A percentile compares a stretch with the other conserved stretches of the same genome.
Conservation (phyloP, 1,139 yeast genomes). For the Entelexis paramagnoliae region DNA sequence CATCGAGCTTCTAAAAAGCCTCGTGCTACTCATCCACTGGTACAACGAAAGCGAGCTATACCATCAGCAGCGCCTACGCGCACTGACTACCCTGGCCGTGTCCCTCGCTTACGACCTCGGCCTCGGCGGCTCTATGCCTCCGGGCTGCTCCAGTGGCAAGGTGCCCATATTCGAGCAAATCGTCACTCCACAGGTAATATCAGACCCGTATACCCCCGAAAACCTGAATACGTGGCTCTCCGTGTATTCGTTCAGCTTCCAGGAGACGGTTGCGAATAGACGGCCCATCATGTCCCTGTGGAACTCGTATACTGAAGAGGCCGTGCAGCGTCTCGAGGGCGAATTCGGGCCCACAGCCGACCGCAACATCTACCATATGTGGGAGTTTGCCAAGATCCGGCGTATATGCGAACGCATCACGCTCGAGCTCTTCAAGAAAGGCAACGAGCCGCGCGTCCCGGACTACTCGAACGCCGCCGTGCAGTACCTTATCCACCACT, state of each 20-base stretch:
- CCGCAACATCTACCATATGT: constrained; percentile 8
- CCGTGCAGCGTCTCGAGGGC: constrained; percentile 35
- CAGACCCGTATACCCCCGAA: constrained; percentile 32
- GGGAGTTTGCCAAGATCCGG: constrained; percentile 46
- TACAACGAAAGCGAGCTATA: constrained; percentile 76
- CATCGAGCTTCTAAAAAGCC: constrained; percentile 53
- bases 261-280: constrained; percentile 29
- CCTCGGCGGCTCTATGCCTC: constrained; percentile 36
- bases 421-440: constrained; percentile 25
- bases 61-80: constrained; percentile 65
- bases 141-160: constrained; percentile 8
- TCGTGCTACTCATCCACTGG: constrained; percentile 60
- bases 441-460: constrained; percentile 26
- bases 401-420: constrained; percentile 54
- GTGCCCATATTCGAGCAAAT: constrained; percentile 29
- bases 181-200: constrained; percentile 32
- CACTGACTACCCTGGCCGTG: constrained; percentile 56
- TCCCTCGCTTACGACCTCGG: constrained; percentile 69
- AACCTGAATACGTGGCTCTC: constrained; percentile 32
- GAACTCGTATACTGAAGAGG: constrained; percentile 53
- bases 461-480: constrained; percentile 23
- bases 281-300: constrained; percentile 29
- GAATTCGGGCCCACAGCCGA: constrained; percentile 26
- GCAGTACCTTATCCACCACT: constrained; percentile 17
- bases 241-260: constrained; percentile 29